Base-by-base conservation (phyloP, 2,329 filamentous ascomycete species). In the Geoglossum cookeanum region DNA sequence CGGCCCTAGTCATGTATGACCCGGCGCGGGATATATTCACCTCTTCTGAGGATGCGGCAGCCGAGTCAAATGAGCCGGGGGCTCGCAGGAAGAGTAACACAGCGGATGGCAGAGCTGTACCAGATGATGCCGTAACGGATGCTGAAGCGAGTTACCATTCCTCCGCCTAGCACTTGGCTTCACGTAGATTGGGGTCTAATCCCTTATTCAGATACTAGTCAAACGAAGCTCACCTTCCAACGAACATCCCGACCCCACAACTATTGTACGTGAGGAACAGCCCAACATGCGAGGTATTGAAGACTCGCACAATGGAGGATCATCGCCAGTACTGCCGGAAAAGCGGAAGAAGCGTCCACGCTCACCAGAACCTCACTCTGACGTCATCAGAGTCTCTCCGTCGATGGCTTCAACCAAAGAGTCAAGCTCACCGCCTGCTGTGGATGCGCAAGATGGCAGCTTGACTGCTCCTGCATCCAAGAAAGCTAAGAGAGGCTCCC, bases 301-400 rank as follows among this genome's bases (percentile, higher is more conserved):
- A 32, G 15, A 37, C 30, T 6, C 49, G 32, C 30, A 53, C 49
- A 7, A 22, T 33, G 17, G 17, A n/a, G 49, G 49, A 6, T 22
- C 15, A 15, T 35, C 49, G 2, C 30, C 49, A 17, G 33, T 30
- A 17, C 27, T 33, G 48, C 49, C 49, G 9, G 30, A 59, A n/a
- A 53, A 35, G 49, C 68, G 61, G 51, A 63, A 68, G 42, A 71
- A 71, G 60, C 65, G 69, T 39, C 67, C 55, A 8, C 55, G 55
- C 7, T 57, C 55, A 32, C 44, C 45, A 15, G 47, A 44, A 29
- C 11, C 29, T 29, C 44, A 39, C n/a, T 9, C 37, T 13, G 54
- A 55, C 15, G 11, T 22, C 33, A 48, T 30, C 32, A 17, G 11
- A 42, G 53, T 7, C 9, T 51, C 48, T 51, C n/a, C 49, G 4